Percentiles rank a stretch among this genome's conserved stretches.
phyloP scores from a whole-genome alignment of 2,329 filamentous ascomycete species.

The Arthrobotrys conoides region DNA sequence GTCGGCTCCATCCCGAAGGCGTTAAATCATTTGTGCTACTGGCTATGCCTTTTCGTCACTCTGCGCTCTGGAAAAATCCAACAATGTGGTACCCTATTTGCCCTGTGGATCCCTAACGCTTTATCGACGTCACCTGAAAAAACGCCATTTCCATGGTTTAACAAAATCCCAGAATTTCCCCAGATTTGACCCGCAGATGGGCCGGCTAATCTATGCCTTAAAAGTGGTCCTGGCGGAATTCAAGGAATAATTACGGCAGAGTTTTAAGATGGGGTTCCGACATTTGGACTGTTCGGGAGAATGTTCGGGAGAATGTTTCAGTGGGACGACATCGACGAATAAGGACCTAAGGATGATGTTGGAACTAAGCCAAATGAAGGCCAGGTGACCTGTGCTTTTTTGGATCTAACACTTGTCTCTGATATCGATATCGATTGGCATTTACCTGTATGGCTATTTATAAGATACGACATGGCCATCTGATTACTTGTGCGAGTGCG shows the following conservation, averaged over 20 bases:
- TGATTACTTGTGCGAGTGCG: slow-evolving; percentile 10
- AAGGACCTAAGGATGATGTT: not conserved
- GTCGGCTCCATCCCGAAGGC: slow-evolving; percentile 27
- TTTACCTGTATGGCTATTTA: not conserved
- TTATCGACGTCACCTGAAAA: slow-evolving; percentile 25
- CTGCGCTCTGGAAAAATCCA: slow-evolving; percentile 3
- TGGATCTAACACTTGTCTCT: not conserved
- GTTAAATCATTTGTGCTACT: slow-evolving; percentile 5
- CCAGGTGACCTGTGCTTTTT: slow-evolving; percentile 12
- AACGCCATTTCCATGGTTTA: slow-evolving; percentile 19
- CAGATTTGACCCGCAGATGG: slow-evolving; percentile 32
- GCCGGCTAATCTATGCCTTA: slow-evolving; percentile 19
- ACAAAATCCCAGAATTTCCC: slow-evolving; percentile 42
- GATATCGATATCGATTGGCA: not conserved
- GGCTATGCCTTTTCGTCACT: not conserved
- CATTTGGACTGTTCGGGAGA: slow-evolving; percentile 50
- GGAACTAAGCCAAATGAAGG: not conserved
- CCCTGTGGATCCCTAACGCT: not conserved
- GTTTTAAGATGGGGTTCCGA: slow-evolving; percentile 36
- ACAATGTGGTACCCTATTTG: not conserved
- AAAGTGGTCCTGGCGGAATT: slow-evolving; percentile 9
- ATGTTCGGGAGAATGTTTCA: slow-evolving; percentile 39
- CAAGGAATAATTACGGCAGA: slow-evolving; percentile 55
- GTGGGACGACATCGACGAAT: slow-evolving; percentile 4
- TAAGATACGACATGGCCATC: not conserved